Percentiles rank a stretch among this genome's conserved stretches.
Evolutionary conservation across 495 filamentous ascomycete genomes (phyloP).

Genomic region (Cercophora sp.): DNA sequence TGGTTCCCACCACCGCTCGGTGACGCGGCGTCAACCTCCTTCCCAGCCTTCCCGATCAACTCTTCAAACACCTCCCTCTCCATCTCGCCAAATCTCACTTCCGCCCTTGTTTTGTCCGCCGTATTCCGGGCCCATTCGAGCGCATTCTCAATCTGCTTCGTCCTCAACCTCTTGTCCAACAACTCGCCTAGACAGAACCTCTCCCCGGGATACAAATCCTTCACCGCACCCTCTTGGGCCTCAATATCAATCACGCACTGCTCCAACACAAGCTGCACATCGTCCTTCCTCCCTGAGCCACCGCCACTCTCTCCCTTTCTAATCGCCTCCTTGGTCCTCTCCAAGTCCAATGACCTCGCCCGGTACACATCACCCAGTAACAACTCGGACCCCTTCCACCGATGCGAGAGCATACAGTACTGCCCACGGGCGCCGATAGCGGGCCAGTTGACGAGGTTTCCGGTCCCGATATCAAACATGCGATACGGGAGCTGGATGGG

Average conservation of each 20-base stretch:
- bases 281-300: background rate
- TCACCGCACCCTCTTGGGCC: slow-evolving; percentile 22
- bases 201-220: slow-evolving; percentile 2
- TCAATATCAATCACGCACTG: slow-evolving; percentile 23
- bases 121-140: slow-evolving; percentile 10
- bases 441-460: slow-evolving; percentile 32
- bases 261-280: slow-evolving; percentile 17
- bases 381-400: slow-evolving; percentile 46
- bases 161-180: slow-evolving; percentile 7
- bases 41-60: slow-evolving; percentile 7
- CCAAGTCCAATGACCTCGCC: slow-evolving; percentile 12
- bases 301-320: background rate
- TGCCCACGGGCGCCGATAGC: slow-evolving; percentile 27
- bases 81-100: slow-evolving; percentile 18
- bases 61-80: slow-evolving; percentile 14
- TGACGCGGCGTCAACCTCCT: background rate
- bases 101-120: slow-evolving; percentile 6
- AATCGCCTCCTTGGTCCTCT: slow-evolving; percentile 7
- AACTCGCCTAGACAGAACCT: slow-evolving; percentile 8
- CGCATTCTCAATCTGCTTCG: background rate
- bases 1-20: background rate
- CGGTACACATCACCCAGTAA: slow-evolving; percentile 30
- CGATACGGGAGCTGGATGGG: slow-evolving; percentile 26
- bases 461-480: slow-evolving; percentile 47
- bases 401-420: slow-evolving; percentile 47